Conservation (phyloP, 495 filamentous ascomycete species). For the Viridothelium virens region DNA sequence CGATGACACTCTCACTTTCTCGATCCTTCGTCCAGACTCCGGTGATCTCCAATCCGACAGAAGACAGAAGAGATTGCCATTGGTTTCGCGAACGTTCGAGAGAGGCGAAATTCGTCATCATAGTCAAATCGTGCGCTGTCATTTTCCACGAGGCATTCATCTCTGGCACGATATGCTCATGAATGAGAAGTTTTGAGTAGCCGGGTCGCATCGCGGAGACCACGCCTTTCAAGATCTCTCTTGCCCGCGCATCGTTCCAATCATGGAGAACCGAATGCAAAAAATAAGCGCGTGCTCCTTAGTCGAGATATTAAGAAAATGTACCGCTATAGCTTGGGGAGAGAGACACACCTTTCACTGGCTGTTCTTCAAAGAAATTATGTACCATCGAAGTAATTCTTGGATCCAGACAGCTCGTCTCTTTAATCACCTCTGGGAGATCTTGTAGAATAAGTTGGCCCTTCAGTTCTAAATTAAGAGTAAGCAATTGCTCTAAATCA, state of each 20-base stretch:
- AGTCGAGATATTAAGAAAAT: too few species aligned
- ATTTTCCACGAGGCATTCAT: constrained; percentile 26
- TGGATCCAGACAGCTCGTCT: not conserved
- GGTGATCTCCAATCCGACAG: not conserved
- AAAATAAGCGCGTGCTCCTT: constrained; percentile 27
- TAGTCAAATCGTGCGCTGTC: constrained; percentile 1
- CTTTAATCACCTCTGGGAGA: not conserved
- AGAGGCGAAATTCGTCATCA: not conserved
- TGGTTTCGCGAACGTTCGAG: not conserved
- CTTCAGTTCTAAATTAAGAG: not conserved
- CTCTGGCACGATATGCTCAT: constrained; percentile 42
- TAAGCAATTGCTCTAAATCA: not conserved
- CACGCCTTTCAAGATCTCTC: constrained; percentile 33
- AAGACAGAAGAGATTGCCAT: not conserved
- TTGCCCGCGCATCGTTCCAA: constrained; percentile 32
- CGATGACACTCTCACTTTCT: not conserved
- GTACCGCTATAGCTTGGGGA: too few species aligned
- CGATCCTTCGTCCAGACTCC: not conserved
- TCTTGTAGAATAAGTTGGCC: not conserved
- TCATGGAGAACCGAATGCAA: constrained; percentile 21
- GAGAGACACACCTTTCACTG: not conserved
- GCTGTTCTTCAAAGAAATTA: too few species aligned
- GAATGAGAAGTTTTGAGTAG: constrained; percentile 42
- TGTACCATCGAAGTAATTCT: not conserved
- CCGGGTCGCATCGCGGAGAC: constrained; percentile 40